Base-by-base conservation (phyloP, 371 early-diverging fungal species). In the Homolaphlyctis polyrhiza region DNA sequence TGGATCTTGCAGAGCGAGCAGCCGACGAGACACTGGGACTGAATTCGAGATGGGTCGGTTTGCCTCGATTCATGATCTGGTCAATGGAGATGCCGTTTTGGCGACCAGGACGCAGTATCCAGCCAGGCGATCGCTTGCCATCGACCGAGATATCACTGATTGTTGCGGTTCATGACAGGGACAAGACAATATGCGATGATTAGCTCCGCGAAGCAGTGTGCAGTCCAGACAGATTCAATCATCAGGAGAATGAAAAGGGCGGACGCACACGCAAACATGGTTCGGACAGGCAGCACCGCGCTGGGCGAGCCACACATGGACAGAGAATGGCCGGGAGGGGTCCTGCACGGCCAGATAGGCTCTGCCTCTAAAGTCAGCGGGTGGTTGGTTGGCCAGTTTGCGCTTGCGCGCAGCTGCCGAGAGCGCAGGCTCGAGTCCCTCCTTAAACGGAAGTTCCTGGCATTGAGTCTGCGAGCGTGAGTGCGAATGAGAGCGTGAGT, bases 71-170 rank as follows among this genome's bases (percentile, higher is more conserved):
- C 11, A 51, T 6, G 8, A 51, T 21, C 52, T 51, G 6, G 6
- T 32, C 52, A 51, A 51, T 51, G 32, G 52, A 6, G 52, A 51
- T 32, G 25, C 52, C 52, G 52, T 51, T 11, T 27, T 11, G 11
- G 28, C 52, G 25, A 21, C 52, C 52, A 21, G 52, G 27, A 14
- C 52, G 25, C 32, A 51, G 25, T 14, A 51, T 27, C 52, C 52
- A 51, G 25, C 52, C 52, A 21, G 52, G 52, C 25, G 52, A 51
- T 6, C 52, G 52, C 32, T 51, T 51, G 28, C 52, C 52, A 21
- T 51, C 52, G 52, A 51, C 52, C 14, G 52, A 14, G 32, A 51
- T 51, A 21, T 51, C 52, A 14, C n/a, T n/a, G n/a, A n/a, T n/a
- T n/a, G n/a, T n/a, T n/a, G n/a, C n/a, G n/a, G n/a, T n/a, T n/a